These are phyloP conservation scores for Fagus crenata DNA, from an alignment of 306 rosid species.

Conservation along the genomic window DNA sequence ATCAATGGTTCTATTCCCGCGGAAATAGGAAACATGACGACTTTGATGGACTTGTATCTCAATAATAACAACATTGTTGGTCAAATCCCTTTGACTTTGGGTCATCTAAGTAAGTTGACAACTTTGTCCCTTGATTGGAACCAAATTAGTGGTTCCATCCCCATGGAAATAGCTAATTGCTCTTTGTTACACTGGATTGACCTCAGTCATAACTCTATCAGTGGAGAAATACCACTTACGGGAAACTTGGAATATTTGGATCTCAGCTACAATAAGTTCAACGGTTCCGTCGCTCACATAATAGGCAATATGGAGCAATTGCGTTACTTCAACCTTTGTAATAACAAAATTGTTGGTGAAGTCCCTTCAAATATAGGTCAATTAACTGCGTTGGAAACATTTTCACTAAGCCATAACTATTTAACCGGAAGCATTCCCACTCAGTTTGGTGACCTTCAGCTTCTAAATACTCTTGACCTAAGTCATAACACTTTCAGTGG, in stretches of 20 bases:
- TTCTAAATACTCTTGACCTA: neutral
- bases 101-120: too few relatives aligned
- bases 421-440: neutral
- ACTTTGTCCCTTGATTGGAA: too few relatives aligned
- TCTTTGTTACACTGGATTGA: neutral
- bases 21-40: too few relatives aligned
- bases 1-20: too few relatives aligned
- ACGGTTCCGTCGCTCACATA: neutral
- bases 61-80: neutral
- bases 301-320: neutral
- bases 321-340: neutral
- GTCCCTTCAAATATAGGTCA: neutral
- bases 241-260: too few relatives aligned
- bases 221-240: too few relatives aligned
- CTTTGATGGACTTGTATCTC: neutral
- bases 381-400: too few relatives aligned
- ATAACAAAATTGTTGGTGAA: neutral
- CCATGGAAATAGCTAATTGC: neutral
- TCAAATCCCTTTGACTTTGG: neutral
- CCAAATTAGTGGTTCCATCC: too few relatives aligned
- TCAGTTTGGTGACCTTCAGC: fast-evolving
- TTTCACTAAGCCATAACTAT: neutral
- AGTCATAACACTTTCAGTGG: neutral
- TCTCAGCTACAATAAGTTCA: neutral
- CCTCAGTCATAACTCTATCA: neutral